Conservation (phyloP, 2,329 filamentous ascomycete genomes). For the Trichoderma sp. region DNA sequence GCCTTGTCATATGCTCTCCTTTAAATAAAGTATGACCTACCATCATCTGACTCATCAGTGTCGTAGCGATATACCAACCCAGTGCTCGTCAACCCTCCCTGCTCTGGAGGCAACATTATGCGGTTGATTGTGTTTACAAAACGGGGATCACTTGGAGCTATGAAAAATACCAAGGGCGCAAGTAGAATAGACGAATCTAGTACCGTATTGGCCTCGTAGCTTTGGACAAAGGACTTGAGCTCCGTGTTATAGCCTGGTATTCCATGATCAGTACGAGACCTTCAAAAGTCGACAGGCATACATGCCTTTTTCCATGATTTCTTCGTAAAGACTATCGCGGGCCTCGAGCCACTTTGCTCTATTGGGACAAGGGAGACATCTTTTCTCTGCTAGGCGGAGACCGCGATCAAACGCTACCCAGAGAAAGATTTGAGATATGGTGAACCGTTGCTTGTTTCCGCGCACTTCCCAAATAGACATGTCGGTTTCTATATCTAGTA, state of each 20-base stretch:
- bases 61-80: slow-evolving; percentile 77
- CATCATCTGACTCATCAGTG: slow-evolving; percentile 67
- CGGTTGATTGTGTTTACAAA: slow-evolving; percentile 72
- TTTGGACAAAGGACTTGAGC: slow-evolving; percentile 71
- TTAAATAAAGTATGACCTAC: slow-evolving; percentile 43
- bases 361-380: slow-evolving; percentile 74
- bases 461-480: slow-evolving; percentile 86
- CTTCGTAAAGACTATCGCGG: slow-evolving; percentile 70
- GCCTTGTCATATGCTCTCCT: neutral
- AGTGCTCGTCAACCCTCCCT: slow-evolving; percentile 73
- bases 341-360: slow-evolving; percentile 65
- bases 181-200: slow-evolving; percentile 76
- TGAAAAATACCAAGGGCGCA: slow-evolving; percentile 77
- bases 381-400: slow-evolving; percentile 71
- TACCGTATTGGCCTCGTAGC: slow-evolving; percentile 69
- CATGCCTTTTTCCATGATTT: slow-evolving; percentile 70
- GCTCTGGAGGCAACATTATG: slow-evolving; percentile 71
- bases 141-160: slow-evolving; percentile 73
- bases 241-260: slow-evolving; percentile 66
- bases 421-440: slow-evolving; percentile 81
- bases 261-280: neutral
- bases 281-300: neutral
- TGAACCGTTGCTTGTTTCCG: slow-evolving; percentile 73
- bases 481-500: slow-evolving; percentile 57
- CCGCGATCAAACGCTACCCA: slow-evolving; percentile 81